These are phyloP conservation scores for Exophiala phaeomuriformis DNA, from an alignment of 2,329 filamentous ascomycete genomes.

Conservation along the genomic window DNA sequence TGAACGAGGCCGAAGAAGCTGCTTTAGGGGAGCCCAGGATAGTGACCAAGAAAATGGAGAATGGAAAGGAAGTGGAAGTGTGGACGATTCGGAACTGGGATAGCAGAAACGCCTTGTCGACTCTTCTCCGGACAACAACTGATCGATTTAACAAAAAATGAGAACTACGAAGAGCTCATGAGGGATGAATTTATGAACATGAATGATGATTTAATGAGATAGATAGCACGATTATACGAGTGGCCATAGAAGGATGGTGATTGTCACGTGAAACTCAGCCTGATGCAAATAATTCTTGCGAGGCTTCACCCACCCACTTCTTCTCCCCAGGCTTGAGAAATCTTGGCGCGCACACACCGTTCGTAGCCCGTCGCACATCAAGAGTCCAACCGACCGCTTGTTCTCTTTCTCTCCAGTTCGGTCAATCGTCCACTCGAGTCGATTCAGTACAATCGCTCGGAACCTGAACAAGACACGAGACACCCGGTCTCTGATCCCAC, in stretches of 20 bases:
- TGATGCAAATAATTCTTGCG: background rate
- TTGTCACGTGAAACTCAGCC: no score
- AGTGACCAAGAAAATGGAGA: constrained; percentile 4
- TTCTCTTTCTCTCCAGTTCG: background rate
- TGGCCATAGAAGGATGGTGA: no score
- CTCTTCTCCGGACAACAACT: constrained; percentile 24
- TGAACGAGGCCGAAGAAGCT: constrained; percentile 32
- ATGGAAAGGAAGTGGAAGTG: constrained; percentile 22
- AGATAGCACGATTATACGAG: background rate
- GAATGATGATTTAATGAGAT: constrained; percentile 7
- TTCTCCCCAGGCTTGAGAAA: background rate
- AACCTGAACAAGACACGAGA: constrained; percentile 2
- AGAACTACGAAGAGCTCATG: background rate
- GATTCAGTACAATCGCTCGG: background rate
- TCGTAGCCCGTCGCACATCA: background rate
- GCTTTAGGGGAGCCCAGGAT: constrained; percentile 23
- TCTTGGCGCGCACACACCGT: background rate
- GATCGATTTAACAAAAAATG: constrained; percentile 8
- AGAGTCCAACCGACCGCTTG: background rate
- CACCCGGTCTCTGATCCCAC: constrained; percentile 30
- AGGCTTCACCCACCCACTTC: constrained; percentile 1
- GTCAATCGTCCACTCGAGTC: background rate
- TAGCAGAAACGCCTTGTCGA: constrained; percentile 23
- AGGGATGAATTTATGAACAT: background rate
- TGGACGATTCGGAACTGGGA: constrained; percentile 28